phyloP scores from a whole-genome alignment of 1,284 basidiomycete genomes.

The Ceratobasidium sp. region DNA sequence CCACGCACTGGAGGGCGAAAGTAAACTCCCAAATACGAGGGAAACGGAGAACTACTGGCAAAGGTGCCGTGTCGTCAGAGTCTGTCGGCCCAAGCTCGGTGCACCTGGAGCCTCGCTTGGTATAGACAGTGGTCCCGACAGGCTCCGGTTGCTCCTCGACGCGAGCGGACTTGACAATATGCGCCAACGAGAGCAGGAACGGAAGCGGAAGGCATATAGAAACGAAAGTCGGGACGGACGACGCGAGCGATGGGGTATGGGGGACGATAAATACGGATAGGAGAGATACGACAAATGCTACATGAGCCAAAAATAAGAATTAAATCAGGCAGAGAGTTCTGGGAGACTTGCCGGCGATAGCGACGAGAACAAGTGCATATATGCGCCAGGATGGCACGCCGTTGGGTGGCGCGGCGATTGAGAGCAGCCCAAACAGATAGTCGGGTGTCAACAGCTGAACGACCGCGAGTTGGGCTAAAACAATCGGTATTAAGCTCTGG shows the following conservation, averaged over 20 bases:
- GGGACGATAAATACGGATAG: constrained; percentile 25
- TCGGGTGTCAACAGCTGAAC: constrained; percentile 35
- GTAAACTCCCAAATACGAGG: constrained; percentile 34
- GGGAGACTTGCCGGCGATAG: not conserved
- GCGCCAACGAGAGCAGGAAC: constrained; percentile 22
- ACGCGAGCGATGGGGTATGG: not conserved
- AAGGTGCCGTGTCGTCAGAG: not conserved
- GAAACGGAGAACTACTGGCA: constrained; percentile 5
- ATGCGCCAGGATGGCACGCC: constrained; percentile 35
- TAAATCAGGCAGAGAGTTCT: not conserved
- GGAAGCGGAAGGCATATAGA: constrained; percentile 17
- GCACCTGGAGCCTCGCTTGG: constrained; percentile 15
- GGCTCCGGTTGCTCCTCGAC: not conserved
- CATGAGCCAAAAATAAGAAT: not conserved
- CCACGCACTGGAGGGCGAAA: constrained; percentile 18
- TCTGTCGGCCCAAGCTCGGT: constrained; percentile 8
- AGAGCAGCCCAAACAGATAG: constrained; percentile 22
- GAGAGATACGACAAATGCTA: constrained; percentile 27
- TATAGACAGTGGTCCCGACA: not conserved
- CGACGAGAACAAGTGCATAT: constrained; percentile 24
- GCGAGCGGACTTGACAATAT: constrained; percentile 37
- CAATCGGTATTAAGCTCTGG: not conserved
- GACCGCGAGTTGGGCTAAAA: constrained; percentile 21
- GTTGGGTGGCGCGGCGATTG: constrained; percentile 12
- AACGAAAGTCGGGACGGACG: constrained; percentile 22